Evolutionary conservation across 2,329 filamentous ascomycete genomes (phyloP).

Genomic region (Exophiala mesophila): DNA sequence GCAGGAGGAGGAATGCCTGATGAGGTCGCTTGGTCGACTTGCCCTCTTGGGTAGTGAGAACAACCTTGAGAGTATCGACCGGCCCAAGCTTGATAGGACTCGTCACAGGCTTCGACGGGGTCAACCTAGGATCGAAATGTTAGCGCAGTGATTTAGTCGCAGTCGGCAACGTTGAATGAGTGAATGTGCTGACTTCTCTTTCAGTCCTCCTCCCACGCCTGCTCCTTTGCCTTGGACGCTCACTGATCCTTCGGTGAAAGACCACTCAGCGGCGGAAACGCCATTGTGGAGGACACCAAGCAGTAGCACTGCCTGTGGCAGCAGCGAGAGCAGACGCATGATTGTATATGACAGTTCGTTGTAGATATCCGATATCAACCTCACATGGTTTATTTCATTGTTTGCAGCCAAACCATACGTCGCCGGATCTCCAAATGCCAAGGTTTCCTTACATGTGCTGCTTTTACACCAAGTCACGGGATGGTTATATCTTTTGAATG

Average conservation of each 20-base stretch:
- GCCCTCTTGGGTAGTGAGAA: slow-evolving; percentile 74
- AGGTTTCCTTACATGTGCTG: too few relatives aligned
- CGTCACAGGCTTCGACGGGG: slow-evolving; percentile 55
- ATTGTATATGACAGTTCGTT: background rate
- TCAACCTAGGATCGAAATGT: slow-evolving; percentile 47
- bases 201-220: slow-evolving; percentile 48
- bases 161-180: background rate
- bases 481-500: too few relatives aligned
- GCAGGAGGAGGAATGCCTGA: slow-evolving; percentile 84
- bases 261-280: slow-evolving; percentile 52
- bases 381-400: background rate
- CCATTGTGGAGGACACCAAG: slow-evolving; percentile 17
- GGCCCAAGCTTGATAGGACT: slow-evolving; percentile 61
- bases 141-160: background rate
- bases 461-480: too few relatives aligned
- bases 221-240: slow-evolving; percentile 56
- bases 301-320: slow-evolving; percentile 15
- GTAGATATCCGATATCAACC: background rate
- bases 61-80: slow-evolving; percentile 72
- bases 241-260: slow-evolving; percentile 60
- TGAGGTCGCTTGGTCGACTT: slow-evolving; percentile 78
- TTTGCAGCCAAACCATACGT: background rate
- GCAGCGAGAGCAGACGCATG: slow-evolving; percentile 18
- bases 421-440: background rate
- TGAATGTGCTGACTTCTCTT: slow-evolving; percentile 54